Conservation (phyloP, 2,329 filamentous ascomycete genomes). For the Trichophyton verrucosum region DNA sequence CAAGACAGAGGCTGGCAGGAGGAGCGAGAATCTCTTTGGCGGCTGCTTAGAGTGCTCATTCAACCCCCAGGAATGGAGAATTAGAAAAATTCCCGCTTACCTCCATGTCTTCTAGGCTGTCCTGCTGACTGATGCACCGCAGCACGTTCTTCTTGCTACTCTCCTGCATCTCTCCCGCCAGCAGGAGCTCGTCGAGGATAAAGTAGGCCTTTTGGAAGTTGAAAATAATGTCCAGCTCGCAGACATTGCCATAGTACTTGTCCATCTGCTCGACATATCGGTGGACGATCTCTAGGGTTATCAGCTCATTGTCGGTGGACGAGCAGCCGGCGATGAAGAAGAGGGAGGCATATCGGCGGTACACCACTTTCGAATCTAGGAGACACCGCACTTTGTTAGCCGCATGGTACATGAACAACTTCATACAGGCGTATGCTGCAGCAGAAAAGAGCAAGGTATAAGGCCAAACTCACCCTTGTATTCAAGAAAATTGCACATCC, state of each 20-base stretch:
- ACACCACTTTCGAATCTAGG: slow-evolving; percentile 93
- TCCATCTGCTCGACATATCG: slow-evolving; percentile 99
- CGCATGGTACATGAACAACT: neutral
- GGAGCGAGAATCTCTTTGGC: neutral
- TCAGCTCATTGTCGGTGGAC: slow-evolving; percentile 95
- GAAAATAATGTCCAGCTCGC: slow-evolving; percentile 99
- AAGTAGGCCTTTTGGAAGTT: slow-evolving; percentile 99
- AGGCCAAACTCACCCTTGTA: slow-evolving; percentile 64
- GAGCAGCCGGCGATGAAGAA: slow-evolving; percentile 98
- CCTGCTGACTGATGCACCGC: slow-evolving; percentile 90
- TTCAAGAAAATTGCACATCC: slow-evolving; percentile 99
- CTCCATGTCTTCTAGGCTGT: slow-evolving; percentile 98
- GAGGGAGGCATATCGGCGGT: slow-evolving; percentile 93
- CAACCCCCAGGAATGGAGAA: neutral
- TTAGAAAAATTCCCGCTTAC: slow-evolving; percentile 46
- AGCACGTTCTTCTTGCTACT: slow-evolving; percentile 99
- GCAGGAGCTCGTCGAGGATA: slow-evolving; percentile 88
- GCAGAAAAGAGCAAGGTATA: neutral
- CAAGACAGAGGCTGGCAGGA: neutral
- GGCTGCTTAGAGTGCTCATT: neutral
- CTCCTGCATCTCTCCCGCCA: slow-evolving; percentile 95
- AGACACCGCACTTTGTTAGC: slow-evolving; percentile 11
- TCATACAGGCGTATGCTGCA: neutral
- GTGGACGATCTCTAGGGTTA: slow-evolving; percentile 96
- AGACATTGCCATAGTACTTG: slow-evolving; percentile 99